Evolutionary conservation across 1,284 basidiomycete species (phyloP), one percentile per base, ranked within the genome.

Genomic region (Marasmius fiardii): DNA sequence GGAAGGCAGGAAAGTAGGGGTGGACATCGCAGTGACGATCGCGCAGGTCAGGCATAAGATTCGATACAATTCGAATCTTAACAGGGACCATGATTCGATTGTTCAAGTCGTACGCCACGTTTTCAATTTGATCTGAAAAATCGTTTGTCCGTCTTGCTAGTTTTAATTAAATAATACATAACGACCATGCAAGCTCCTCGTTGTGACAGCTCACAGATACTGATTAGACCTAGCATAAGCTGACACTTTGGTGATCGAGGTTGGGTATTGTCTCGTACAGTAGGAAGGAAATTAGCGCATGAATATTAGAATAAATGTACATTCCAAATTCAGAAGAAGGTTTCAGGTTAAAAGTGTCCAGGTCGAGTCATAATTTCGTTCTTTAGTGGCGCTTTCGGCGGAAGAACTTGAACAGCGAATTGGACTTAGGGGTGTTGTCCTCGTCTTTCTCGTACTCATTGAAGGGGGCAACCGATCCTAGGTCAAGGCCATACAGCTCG

Each of bases 61-160:
- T n/a, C 53, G 59, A 35, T 60, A 60, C 34, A 37, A 31, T 33
- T 52, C 52, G 10, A 60, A 60, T 31, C 31, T 60, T 35, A 60
- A 60, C 44, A 34, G 59, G 20, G 43, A 48, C 31, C 23, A 50
- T 37, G 59, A 60, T 43, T 52, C 53, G 4, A 58, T 60, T 45
- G 44, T 21, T 18, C 45, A 56, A 11, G 7, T 59, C 2, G 52
- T 59, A 12, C 41, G 35, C n/a, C 43, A 49, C 11, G 43, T 45
- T 34, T 58, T 58, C 35, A 24, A 24, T 11, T 23, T 45, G 44
- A n/a, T 10, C 7, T 41, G 20, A 45, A 20, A 16, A 20, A 45
- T 7, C n/a, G n/a, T n/a, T n/a, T 8, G 21, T 2, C 23, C 12
- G 10, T 4, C 21, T 24, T 21, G 21, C 5, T 5, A n/a, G 26